Evolutionary conservation across 2,329 filamentous ascomycete species (phyloP).

Genomic region (Apiospora saccharicola): DNA sequence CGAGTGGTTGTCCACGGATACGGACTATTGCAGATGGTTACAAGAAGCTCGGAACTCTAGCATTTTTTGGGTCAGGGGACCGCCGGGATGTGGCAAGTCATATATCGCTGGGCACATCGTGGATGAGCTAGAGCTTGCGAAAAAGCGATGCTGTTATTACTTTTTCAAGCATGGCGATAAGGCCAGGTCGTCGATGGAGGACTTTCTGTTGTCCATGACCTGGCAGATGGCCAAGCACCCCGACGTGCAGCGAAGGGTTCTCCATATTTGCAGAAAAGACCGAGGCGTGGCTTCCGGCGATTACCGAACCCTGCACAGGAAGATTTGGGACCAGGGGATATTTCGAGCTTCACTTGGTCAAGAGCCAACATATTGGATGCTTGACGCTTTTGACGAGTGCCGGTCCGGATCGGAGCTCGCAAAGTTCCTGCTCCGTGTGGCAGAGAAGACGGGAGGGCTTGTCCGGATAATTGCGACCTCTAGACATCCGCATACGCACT

Average conservation of each 20-base stretch:
- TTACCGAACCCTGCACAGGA: conserved; percentile 37
- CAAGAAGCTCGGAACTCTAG: neutral
- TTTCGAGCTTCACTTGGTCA: conserved; percentile 29
- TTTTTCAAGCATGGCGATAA: conserved; percentile 45
- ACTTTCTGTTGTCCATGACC: conserved; percentile 41
- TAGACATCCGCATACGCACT: neutral
- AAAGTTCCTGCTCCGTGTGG: neutral
- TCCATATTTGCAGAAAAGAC: conserved; percentile 23
- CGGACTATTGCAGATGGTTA: conserved; percentile 12
- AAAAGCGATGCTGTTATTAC: conserved; percentile 39
- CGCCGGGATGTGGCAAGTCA: neutral
- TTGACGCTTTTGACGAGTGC: neutral
- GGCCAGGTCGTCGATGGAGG: conserved; percentile 35
- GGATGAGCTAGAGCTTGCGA: conserved; percentile 11
- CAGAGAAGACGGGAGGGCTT: neutral
- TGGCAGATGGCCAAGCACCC: conserved; percentile 43
- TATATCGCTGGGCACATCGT: neutral
- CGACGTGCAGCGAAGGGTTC: neutral
- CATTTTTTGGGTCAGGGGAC: neutral
- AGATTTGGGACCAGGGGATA: conserved; percentile 38
- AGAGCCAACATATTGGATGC: neutral
- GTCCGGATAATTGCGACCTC: neutral
- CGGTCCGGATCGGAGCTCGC: neutral
- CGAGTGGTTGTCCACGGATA: conserved; percentile 34
- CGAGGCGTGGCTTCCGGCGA: conserved; percentile 31